Conservation (phyloP, 805 yeast species). For the Barnettozyma vustinii region DNA sequence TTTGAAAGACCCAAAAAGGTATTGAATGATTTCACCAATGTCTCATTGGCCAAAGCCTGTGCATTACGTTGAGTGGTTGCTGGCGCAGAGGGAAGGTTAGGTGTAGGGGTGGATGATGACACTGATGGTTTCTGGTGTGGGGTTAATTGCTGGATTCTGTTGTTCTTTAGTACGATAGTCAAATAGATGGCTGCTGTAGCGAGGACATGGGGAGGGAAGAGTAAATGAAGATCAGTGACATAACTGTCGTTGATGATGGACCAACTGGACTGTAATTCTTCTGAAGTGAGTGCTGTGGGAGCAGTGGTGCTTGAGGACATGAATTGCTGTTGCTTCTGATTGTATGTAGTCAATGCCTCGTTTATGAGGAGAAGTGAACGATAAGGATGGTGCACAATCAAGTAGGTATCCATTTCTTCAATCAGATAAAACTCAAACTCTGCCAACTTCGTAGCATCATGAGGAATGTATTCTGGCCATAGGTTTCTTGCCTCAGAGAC, state of each 20-base stretch:
- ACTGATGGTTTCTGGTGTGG: background rate
- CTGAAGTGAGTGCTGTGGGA: constrained; percentile 42
- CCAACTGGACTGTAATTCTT: constrained; percentile 85
- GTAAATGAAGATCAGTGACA: constrained; percentile 76
- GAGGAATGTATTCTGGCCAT: constrained; percentile 95
- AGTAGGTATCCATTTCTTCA: constrained; percentile 74
- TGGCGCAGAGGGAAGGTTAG: background rate
- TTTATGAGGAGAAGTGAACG: constrained; percentile 51
- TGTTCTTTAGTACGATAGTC: constrained; percentile 53
- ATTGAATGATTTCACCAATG: constrained; percentile 49
- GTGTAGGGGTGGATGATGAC: background rate
- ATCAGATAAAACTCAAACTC: constrained; percentile 93
- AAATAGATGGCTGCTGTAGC: constrained; percentile 81
- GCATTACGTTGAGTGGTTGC: background rate
- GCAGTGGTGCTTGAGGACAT: constrained; percentile 4
- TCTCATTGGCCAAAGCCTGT: constrained; percentile 20
- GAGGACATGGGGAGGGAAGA: constrained; percentile 85
- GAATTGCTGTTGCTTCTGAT: constrained; percentile 4
- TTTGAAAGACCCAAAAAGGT: constrained; percentile 70
- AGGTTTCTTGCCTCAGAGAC: constrained; percentile 78
- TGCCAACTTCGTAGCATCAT: constrained; percentile 85
- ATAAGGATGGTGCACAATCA: constrained; percentile 76
- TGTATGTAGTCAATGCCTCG: constrained; percentile 25
- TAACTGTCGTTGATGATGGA: constrained; percentile 84
- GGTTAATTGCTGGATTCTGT: constrained; percentile 17